These are phyloP conservation scores for Yamadazyma atlantica DNA, from an alignment of 1,139 yeast species.

Conservation along the genomic window DNA sequence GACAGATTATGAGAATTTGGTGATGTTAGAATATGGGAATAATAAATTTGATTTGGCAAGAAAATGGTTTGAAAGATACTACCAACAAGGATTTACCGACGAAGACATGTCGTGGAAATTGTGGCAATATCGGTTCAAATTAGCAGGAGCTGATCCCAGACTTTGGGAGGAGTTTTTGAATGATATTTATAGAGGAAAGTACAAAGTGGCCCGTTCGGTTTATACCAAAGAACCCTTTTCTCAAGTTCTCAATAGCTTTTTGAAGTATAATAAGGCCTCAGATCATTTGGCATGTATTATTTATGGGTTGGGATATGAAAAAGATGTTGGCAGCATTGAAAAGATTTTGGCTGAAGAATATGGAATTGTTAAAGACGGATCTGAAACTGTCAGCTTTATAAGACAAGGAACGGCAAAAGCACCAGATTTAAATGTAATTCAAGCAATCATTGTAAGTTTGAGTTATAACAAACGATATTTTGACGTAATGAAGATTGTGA, in stretches of 20 bases:
- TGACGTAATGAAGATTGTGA: slow-evolving; percentile 34
- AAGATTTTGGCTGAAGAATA: slow-evolving; percentile 29
- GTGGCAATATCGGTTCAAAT: slow-evolving; percentile 38
- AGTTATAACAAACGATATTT: slow-evolving; percentile 32
- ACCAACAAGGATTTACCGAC: slow-evolving; percentile 19
- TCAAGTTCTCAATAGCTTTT: slow-evolving; percentile 8
- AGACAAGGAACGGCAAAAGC: not conserved
- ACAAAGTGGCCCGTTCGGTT: slow-evolving; percentile 1
- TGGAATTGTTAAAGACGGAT: slow-evolving; percentile 31
- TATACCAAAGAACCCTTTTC: slow-evolving; percentile 4
- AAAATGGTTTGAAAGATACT: slow-evolving; percentile 39
- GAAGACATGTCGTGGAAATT: slow-evolving; percentile 28
- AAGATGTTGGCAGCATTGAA: slow-evolving; percentile 24
- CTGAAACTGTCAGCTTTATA: not conserved
- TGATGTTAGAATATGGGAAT: slow-evolving; percentile 34
- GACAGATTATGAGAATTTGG: slow-evolving; percentile 41
- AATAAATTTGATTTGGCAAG: slow-evolving; percentile 40
- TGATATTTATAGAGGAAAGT: slow-evolving; percentile 18
- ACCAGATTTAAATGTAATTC: slow-evolving; percentile 16
- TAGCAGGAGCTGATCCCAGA: slow-evolving; percentile 34
- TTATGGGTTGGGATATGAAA: slow-evolving; percentile 33
- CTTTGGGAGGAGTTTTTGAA: slow-evolving; percentile 27
- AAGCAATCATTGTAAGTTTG: slow-evolving; percentile 31
- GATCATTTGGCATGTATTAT: slow-evolving; percentile 26
- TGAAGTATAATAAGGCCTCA: slow-evolving; percentile 7